Evolutionary conservation across 768 basidiomycete species (phyloP).

Genomic region (Boletus bicolor): DNA sequence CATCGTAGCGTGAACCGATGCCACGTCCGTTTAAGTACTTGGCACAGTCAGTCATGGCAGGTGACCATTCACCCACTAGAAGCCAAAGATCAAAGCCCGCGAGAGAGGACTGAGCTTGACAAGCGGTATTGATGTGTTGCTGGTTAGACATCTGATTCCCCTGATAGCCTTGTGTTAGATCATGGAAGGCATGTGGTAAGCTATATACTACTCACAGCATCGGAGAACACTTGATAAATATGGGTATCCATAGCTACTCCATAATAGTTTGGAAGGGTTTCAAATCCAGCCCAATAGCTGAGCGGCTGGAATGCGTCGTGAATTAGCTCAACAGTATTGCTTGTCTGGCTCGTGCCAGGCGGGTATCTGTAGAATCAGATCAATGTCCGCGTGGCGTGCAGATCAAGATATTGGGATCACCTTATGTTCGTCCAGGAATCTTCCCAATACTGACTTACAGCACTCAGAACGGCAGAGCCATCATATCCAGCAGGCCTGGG

Average conservation of each 20-base stretch:
- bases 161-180: conserved; percentile 26
- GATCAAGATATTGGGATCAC: conserved; percentile 29
- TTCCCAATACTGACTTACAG: conserved; percentile 59
- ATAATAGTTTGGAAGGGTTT: conserved; percentile 47
- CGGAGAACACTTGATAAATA: conserved; percentile 72
- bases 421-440: conserved; percentile 76
- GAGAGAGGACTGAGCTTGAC: conserved; percentile 44
- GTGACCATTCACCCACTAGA: conserved; percentile 86
- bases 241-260: conserved; percentile 81
- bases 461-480: conserved; percentile 47
- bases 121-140: conserved; percentile 62
- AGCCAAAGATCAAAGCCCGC: conserved; percentile 66
- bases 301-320: conserved; percentile 80
- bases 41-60: conserved; percentile 69
- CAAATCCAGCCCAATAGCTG: conserved; percentile 65
- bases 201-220: conserved; percentile 40
- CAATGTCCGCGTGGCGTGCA: not conserved
- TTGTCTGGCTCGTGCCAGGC: conserved; percentile 39
- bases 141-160: conserved; percentile 43
- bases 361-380: conserved; percentile 34
- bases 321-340: conserved; percentile 62
- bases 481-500: conserved; percentile 73
- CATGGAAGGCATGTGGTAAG: not conserved
- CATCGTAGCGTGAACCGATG: conserved; percentile 60
- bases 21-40: conserved; percentile 74